Percentiles rank a stretch among this genome's conserved stretches.
phyloP scores from a whole-genome alignment of 2,329 filamentous ascomycete species.

The Metarhizium sp. region DNA sequence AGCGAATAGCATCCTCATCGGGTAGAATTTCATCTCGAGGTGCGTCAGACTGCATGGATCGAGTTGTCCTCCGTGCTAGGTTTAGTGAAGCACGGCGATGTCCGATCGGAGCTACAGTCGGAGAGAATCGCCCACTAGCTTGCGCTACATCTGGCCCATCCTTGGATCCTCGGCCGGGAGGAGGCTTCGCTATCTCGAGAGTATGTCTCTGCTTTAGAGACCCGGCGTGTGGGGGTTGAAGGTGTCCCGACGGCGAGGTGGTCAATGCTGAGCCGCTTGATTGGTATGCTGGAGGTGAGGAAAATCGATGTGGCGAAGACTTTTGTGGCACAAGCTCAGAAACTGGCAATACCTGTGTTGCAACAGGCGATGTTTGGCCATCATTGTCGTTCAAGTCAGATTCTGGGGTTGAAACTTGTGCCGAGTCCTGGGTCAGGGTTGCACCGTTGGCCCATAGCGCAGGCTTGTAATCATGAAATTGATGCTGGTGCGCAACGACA shows the following conservation, averaged over 20 bases:
- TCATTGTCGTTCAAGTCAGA: constrained; percentile 1
- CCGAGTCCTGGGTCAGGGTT: neutral
- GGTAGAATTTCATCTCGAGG: constrained; percentile 74
- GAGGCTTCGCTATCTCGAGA: constrained; percentile 69
- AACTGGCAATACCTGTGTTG: constrained; percentile 1
- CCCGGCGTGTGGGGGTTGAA: constrained; percentile 34
- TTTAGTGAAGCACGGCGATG: constrained; percentile 74
- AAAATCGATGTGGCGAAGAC: constrained; percentile 46
- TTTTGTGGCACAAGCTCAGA: constrained; percentile 4
- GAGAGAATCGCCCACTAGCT: constrained; percentile 76
- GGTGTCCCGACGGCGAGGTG: constrained; percentile 38
- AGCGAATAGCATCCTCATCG: constrained; percentile 84
- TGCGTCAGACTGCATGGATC: constrained; percentile 76
- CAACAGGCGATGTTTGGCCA: neutral
- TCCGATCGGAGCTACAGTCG: constrained; percentile 41
- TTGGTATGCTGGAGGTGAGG: constrained; percentile 52
- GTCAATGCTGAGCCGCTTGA: constrained; percentile 26
- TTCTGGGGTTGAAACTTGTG: neutral
- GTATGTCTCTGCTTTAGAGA: constrained; percentile 76
- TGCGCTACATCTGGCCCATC: constrained; percentile 60
- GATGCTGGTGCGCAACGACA: neutral
- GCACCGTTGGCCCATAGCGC: neutral
- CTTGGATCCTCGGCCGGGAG: constrained; percentile 58
- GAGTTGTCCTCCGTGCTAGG: constrained; percentile 69
- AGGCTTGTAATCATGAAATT: neutral